These are phyloP conservation scores for Pisolithus tinctorius DNA, from an alignment of 768 basidiomycete species.

Conservation along the genomic window DNA sequence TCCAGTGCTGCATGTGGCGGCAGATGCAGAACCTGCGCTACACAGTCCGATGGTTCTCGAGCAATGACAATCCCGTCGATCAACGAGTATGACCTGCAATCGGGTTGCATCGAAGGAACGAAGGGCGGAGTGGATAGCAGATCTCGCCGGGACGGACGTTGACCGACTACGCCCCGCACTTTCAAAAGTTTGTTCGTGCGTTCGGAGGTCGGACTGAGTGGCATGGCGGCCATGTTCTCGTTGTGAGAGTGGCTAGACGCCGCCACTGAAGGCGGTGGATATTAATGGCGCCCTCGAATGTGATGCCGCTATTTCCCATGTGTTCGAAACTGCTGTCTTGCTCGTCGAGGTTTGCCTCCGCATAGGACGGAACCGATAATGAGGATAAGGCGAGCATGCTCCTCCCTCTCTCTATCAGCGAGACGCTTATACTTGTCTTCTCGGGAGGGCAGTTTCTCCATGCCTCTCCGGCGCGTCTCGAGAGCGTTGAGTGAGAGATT, in stretches of 20 bases:
- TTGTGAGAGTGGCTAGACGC: constrained; percentile 7
- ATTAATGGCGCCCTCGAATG: constrained; percentile 4
- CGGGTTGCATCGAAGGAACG: background rate
- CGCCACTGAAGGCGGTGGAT: constrained; percentile 8
- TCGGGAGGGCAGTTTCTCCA: constrained; percentile 58
- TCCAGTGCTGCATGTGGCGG: background rate
- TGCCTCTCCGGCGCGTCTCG: constrained; percentile 70
- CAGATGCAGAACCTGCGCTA: constrained; percentile 1
- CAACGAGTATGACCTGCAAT: constrained; percentile 3
- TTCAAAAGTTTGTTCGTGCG: background rate
- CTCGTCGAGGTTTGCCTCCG: constrained; percentile 26
- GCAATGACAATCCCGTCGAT: background rate
- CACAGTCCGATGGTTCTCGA: constrained; percentile 2
- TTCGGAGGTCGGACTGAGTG: background rate
- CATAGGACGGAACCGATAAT: constrained; percentile 58
- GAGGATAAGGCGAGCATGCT: constrained; percentile 53
- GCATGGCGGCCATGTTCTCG: background rate
- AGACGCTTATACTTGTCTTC: constrained; percentile 42
- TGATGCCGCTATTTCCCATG: background rate
- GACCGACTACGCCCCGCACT: constrained; percentile 1
- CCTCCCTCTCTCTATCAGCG: constrained; percentile 50
- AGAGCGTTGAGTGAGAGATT: constrained; percentile 45
- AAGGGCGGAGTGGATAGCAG: background rate
- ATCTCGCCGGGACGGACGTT: constrained; percentile 5
- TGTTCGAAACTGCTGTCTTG: constrained; percentile 14